Evolutionary conservation across 2,329 filamentous ascomycete species (phyloP).

Genomic region (Penicillium polonicum): DNA sequence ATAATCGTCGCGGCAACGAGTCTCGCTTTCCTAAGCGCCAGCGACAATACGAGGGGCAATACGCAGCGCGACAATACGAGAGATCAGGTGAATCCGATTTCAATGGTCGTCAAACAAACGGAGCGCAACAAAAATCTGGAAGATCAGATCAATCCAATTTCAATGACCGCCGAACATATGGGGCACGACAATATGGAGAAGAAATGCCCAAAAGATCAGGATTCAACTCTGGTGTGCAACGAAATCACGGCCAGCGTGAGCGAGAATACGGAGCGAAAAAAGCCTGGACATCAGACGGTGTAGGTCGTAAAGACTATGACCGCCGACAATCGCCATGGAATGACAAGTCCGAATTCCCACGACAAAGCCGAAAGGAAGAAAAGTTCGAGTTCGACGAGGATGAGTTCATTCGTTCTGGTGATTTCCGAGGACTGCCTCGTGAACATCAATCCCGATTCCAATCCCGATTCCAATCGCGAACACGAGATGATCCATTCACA

Average conservation of each 20-base stretch:
- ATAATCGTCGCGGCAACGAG: constrained; percentile 7
- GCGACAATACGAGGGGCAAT: background rate
- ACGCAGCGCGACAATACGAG: background rate
- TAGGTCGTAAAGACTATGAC: background rate
- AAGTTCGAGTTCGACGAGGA: constrained; percentile 27
- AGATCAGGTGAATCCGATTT: background rate
- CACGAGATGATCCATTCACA: background rate
- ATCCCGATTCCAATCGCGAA: constrained; percentile 7
- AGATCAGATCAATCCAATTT: background rate
- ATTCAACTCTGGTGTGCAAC: background rate
- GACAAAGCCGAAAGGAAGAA: constrained; percentile 1
- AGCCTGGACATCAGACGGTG: background rate
- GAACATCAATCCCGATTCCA: constrained; percentile 19
- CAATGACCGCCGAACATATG: background rate
- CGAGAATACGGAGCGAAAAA: background rate
- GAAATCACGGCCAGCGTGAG: background rate
- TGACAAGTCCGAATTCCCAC: background rate
- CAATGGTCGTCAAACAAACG: background rate
- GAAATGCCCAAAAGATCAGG: background rate
- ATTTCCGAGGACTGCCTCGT: constrained; percentile 27
- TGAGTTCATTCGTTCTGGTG: constrained; percentile 34
- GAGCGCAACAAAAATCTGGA: background rate
- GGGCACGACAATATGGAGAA: background rate
- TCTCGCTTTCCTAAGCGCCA: background rate
- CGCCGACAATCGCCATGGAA: background rate